These are phyloP conservation scores for Fistulina hepatica DNA, from an alignment of 1,284 basidiomycete species.

Conservation along the genomic window DNA sequence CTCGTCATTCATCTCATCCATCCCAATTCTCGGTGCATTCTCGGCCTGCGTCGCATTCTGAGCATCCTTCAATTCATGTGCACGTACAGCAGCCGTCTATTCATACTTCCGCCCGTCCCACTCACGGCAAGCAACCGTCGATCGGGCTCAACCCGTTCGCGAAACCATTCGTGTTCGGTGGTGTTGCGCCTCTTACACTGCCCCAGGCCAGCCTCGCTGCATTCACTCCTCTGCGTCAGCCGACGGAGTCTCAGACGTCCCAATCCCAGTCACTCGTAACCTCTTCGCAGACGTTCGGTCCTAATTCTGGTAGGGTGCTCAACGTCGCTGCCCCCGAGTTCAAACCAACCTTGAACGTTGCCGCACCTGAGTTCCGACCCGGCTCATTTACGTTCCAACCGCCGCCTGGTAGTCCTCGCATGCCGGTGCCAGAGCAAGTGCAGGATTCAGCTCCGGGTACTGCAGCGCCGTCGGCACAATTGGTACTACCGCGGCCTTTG, in stretches of 20 bases:
- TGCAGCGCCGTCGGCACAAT: too few relatives aligned
- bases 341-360: slow-evolving; percentile 44
- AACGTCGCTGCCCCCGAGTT: slow-evolving; percentile 61
- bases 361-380: slow-evolving; percentile 71
- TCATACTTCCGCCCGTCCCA: too few relatives aligned
- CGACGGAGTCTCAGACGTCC: slow-evolving; percentile 45
- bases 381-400: slow-evolving; percentile 60
- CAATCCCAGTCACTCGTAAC: too few relatives aligned
- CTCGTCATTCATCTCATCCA: slow-evolving; percentile 16
- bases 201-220: slow-evolving; percentile 28
- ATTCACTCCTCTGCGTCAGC: slow-evolving; percentile 34
- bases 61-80: slow-evolving; percentile 10
- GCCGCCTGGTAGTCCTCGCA: slow-evolving; percentile 46
- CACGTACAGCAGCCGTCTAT: slow-evolving; percentile 15
- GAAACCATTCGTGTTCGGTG: slow-evolving; percentile 71
- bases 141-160: slow-evolving; percentile 57
- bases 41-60: slow-evolving; percentile 13
- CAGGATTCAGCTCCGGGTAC: slow-evolving; percentile 18
- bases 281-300: too few relatives aligned
- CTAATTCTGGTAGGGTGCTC: slow-evolving; percentile 34
- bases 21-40: slow-evolving; percentile 23
- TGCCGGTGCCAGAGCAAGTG: slow-evolving; percentile 25
- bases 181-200: slow-evolving; percentile 19
- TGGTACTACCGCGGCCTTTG: too few relatives aligned
- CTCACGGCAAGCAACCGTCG: slow-evolving; percentile 17